A percentile compares a stretch with the other conserved stretches of the same genome.
Evolutionary conservation across 1,139 yeast species (phyloP).

Genomic region (Insectozyma bohioensis): DNA sequence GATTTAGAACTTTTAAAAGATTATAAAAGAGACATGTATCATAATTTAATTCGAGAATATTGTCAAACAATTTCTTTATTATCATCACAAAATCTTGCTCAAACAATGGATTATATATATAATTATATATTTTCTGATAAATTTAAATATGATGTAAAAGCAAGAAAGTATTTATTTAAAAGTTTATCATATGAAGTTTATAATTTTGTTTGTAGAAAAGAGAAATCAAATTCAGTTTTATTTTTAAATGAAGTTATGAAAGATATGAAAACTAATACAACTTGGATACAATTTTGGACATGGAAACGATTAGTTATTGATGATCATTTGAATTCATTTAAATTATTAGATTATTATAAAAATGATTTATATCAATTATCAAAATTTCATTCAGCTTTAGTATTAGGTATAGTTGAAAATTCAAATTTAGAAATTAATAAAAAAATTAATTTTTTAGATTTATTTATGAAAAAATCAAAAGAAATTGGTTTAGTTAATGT

Average conservation of each 20-base stretch:
- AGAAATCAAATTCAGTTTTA: constrained; percentile 7
- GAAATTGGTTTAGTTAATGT: constrained; percentile 21
- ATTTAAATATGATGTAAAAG: constrained; percentile 14
- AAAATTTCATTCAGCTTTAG: constrained; percentile 20
- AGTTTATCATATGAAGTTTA: constrained; percentile 18
- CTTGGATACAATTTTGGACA: constrained; percentile 20
- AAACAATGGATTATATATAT: constrained; percentile 17
- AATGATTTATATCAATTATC: constrained; percentile 18
- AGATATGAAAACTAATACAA: constrained; percentile 16
- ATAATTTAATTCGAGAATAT: constrained; percentile 26
- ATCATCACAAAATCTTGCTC: constrained; percentile 17
- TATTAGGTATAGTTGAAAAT: constrained; percentile 27
- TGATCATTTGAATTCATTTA: constrained; percentile 24
- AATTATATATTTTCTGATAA: constrained; percentile 12
- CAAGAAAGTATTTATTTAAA: constrained; percentile 10
- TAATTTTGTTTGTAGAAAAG: constrained; percentile 20
- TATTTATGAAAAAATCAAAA: constrained; percentile 19
- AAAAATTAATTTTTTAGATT: constrained; percentile 20
- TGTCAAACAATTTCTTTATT: constrained; percentile 33
- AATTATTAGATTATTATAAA: constrained; percentile 22
- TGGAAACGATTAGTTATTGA: constrained; percentile 25
- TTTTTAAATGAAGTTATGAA: constrained; percentile 21
- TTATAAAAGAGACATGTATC: constrained; percentile 21
- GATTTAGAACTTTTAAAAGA: constrained; percentile 1
- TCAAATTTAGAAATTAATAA: constrained; percentile 16